Conservation (phyloP, 352 stramenopile species). For the Phytopythium delawarense region DNA sequence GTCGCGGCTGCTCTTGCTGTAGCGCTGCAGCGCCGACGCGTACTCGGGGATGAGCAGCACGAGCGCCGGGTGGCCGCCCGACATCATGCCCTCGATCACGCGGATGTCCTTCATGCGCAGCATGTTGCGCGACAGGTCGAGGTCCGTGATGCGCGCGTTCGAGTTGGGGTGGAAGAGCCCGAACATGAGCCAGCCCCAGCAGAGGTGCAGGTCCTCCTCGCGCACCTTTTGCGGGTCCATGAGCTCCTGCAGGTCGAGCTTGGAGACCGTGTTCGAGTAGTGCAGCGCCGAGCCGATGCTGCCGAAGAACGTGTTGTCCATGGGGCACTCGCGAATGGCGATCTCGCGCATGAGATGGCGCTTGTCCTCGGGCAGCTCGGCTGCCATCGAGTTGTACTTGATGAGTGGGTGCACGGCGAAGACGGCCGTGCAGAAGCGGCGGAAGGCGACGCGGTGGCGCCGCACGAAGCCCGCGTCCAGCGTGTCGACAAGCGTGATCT, state of each 20-base stretch:
- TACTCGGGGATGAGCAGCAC: slow-evolving; percentile 48
- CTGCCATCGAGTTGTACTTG: slow-evolving; percentile 52
- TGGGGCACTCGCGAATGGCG: slow-evolving; percentile 35
- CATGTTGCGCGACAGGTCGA: slow-evolving; percentile 49
- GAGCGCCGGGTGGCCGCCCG: slow-evolving; percentile 39
- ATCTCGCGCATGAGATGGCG: slow-evolving; percentile 37
- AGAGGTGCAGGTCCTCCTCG: slow-evolving; percentile 39
- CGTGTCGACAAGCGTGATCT: slow-evolving; percentile 41
- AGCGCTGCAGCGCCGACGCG: slow-evolving; percentile 34
- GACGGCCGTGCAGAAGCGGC: slow-evolving; percentile 36
- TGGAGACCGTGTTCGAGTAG: slow-evolving; percentile 47
- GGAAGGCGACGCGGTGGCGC: slow-evolving; percentile 37
- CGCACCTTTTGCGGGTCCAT: slow-evolving; percentile 32
- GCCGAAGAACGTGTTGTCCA: slow-evolving; percentile 52
- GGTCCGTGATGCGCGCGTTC: slow-evolving; percentile 33
- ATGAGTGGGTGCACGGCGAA: slow-evolving; percentile 43
- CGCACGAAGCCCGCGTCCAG: slow-evolving; percentile 39
- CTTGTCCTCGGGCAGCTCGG: slow-evolving; percentile 33
- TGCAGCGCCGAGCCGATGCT: slow-evolving; percentile 47
- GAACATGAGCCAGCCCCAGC: slow-evolving; percentile 52
- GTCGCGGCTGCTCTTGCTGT: slow-evolving; percentile 48
- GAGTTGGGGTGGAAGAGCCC: slow-evolving; percentile 54
- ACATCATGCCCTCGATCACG: slow-evolving; percentile 45
- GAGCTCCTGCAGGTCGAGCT: slow-evolving; percentile 47
- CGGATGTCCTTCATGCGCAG: slow-evolving; percentile 55